Evolutionary conservation across 768 basidiomycete genomes (phyloP).

Genomic region (Tricholoma matsutake): DNA sequence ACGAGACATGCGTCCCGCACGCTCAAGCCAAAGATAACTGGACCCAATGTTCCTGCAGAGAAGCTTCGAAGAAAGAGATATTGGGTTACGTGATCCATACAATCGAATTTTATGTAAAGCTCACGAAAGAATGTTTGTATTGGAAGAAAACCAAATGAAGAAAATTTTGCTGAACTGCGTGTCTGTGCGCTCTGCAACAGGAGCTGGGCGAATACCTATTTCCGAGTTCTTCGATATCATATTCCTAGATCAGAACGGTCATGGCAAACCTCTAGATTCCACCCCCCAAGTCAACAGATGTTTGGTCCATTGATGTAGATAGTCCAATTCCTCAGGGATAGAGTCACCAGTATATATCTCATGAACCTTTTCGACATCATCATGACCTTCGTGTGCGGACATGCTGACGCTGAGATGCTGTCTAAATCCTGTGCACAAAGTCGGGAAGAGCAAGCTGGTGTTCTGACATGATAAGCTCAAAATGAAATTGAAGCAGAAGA

Average conservation of each 20-base stretch:
- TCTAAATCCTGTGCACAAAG: neutral
- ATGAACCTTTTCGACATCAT: neutral
- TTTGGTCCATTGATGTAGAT: constrained; percentile 10
- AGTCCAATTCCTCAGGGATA: neutral
- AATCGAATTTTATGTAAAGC: constrained; percentile 16
- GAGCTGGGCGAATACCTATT: constrained; percentile 55
- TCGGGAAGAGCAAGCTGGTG: too few species aligned
- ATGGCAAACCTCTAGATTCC: constrained; percentile 29
- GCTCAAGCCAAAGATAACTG: constrained; percentile 54
- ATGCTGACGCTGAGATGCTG: neutral
- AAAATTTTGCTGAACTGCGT: constrained; percentile 66
- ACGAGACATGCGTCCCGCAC: constrained; percentile 61
- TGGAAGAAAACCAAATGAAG: constrained; percentile 75
- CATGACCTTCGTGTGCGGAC: neutral
- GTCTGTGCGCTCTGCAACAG: constrained; percentile 53
- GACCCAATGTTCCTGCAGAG: constrained; percentile 67
- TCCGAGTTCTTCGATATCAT: neutral
- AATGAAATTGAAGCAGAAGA: too few species aligned
- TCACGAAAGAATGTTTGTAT: constrained; percentile 64
- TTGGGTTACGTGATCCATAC: neutral
- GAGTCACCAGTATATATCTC: neutral
- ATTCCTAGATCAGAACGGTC: neutral
- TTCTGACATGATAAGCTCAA: too few species aligned
- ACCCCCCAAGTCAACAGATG: constrained; percentile 26
- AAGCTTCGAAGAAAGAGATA: constrained; percentile 37